Percentiles rank a stretch among this genome's conserved stretches.
Conservation (phyloP, 2,329 filamentous ascomycete genomes). For the Penicillium sp. region DNA sequence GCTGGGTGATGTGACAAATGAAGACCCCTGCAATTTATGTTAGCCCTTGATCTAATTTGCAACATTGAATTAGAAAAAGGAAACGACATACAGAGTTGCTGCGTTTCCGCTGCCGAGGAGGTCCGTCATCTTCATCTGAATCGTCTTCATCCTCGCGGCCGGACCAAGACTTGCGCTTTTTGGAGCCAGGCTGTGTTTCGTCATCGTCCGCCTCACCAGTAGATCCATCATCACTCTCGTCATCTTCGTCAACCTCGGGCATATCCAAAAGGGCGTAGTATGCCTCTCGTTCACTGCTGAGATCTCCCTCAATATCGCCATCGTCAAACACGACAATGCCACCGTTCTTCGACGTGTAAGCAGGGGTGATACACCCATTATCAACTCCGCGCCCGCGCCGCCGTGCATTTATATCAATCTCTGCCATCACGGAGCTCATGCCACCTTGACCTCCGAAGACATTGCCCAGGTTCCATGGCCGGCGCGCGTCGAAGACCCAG, state of each 20-base stretch:
- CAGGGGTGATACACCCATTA: constrained; percentile 68
- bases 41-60: constrained; percentile 6
- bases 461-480: constrained; percentile 94
- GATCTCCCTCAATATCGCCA: constrained; percentile 86
- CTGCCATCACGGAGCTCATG: constrained; percentile 51
- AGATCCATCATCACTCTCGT: constrained; percentile 60
- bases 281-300: constrained; percentile 72
- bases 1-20: constrained; percentile 42
- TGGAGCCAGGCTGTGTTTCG: constrained; percentile 46
- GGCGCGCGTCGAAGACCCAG: constrained; percentile 88
- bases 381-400: constrained; percentile 66
- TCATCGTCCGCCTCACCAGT: constrained; percentile 56
- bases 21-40: constrained; percentile 34
- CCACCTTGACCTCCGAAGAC: constrained; percentile 76
- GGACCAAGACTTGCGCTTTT: constrained; percentile 80
- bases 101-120: constrained; percentile 75
- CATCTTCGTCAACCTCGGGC: constrained; percentile 81
- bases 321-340: constrained; percentile 95
- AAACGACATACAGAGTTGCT: constrained; percentile 73
- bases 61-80: background rate
- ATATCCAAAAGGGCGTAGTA: constrained; percentile 86
- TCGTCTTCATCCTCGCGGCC: constrained; percentile 68
- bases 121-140: constrained; percentile 69
- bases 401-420: constrained; percentile 39
- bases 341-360: constrained; percentile 76